A percentile compares a stretch with the other conserved stretches of the same genome.
Conservation (phyloP, 495 filamentous ascomycete genomes). For the Neurospora sp. region DNA sequence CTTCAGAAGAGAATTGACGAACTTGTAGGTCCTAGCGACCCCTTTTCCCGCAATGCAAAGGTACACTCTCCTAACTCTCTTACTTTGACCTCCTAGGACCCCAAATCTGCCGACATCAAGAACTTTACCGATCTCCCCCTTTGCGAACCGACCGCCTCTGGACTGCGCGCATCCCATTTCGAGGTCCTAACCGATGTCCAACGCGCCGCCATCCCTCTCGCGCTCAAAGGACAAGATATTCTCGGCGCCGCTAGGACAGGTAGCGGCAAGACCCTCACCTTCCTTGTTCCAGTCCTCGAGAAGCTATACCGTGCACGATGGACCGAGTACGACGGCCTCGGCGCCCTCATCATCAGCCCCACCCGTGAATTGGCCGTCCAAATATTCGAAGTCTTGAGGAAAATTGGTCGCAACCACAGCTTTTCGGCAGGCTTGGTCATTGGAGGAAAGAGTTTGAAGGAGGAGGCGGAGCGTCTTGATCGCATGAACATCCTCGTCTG, state of each 20-base stretch:
- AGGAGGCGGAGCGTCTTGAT: conserved; percentile 76
- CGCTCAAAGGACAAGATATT: conserved; percentile 78
- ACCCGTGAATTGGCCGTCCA: conserved; percentile 93
- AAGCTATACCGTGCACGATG: conserved; percentile 87
- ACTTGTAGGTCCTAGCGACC: conserved; percentile 18
- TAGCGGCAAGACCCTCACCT: conserved; percentile 92
- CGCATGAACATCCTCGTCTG: conserved; percentile 98
- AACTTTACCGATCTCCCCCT: conserved; percentile 78
- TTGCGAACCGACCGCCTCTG: conserved; percentile 69
- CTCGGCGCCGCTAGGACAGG: conserved; percentile 96
- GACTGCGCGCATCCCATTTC: conserved; percentile 81
- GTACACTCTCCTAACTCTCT: not conserved
- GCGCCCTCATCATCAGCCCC: conserved; percentile 85
- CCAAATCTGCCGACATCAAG: conserved; percentile 34
- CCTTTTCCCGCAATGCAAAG: not conserved
- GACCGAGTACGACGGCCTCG: conserved; percentile 83
- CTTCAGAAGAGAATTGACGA: conserved; percentile 37
- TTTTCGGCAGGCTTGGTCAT: conserved; percentile 94
- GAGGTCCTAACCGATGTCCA: conserved; percentile 89
- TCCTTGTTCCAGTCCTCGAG: conserved; percentile 85
- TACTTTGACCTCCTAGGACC: conserved; percentile 20
- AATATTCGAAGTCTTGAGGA: conserved; percentile 91
- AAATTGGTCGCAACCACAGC: conserved; percentile 77
- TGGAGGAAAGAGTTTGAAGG: conserved; percentile 82
- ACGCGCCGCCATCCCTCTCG: conserved; percentile 70